Conservation (phyloP, 805 yeast species). For the Saccharomycopsis schoenii region DNA sequence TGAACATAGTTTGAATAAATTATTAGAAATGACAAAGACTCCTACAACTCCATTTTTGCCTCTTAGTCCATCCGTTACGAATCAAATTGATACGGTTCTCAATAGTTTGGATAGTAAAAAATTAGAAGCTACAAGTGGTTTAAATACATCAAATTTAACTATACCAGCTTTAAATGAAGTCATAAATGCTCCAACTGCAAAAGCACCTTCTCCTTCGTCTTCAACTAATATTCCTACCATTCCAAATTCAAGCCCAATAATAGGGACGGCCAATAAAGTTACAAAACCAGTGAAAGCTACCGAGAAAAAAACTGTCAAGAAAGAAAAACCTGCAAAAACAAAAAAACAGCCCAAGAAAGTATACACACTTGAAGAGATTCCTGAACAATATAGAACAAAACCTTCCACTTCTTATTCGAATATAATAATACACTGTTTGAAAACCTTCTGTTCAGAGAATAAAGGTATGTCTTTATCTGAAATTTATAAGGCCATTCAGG, state of each 20-base stretch:
- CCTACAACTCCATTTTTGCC: not conserved
- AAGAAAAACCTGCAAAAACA: constrained; percentile 33
- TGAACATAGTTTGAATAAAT: not conserved
- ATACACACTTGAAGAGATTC: constrained; percentile 76
- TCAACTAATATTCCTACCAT: not conserved
- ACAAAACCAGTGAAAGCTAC: not conserved
- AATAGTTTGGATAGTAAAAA: not conserved
- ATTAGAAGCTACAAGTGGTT: not conserved
- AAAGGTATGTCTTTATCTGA: constrained; percentile 77
- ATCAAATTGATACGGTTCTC: not conserved
- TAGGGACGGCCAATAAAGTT: not conserved
- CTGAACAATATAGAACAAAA: constrained; percentile 74
- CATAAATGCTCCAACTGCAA: not conserved
- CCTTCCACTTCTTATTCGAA: constrained; percentile 77
- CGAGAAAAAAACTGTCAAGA: constrained; percentile 24
- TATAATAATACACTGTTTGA: constrained; percentile 69
- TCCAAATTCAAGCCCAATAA: not conserved
- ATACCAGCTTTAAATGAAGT: not conserved
- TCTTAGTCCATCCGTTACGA: not conserved
- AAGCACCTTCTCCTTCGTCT: not conserved
- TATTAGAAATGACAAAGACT: not conserved
- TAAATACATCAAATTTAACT: not conserved
- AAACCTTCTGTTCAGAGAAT: constrained; percentile 37
- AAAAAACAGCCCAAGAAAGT: constrained; percentile 50
- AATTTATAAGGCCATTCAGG: constrained; percentile 78